Percentiles rank a stretch among this genome's conserved stretches.
Evolutionary conservation across 2,329 filamentous ascomycete genomes (phyloP).

Genomic region (Botrytis elliptica): DNA sequence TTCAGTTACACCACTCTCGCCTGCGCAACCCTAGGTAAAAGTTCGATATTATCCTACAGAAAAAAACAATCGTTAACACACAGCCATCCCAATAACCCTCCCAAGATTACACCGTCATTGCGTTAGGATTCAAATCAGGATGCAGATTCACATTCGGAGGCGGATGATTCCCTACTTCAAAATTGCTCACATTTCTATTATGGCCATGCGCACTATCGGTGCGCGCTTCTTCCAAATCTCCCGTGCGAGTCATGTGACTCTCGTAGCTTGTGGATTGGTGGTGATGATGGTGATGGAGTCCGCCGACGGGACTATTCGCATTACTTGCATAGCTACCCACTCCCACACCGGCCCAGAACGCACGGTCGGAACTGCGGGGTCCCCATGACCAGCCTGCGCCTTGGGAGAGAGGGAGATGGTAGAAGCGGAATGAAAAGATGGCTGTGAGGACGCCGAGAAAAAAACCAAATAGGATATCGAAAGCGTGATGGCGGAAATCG

Average conservation of each 20-base stretch:
- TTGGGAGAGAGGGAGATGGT: constrained; percentile 75
- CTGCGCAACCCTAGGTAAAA: constrained; percentile 20
- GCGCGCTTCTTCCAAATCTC: constrained; percentile 22
- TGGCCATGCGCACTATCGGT: constrained; percentile 9
- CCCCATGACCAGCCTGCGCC: constrained; percentile 91
- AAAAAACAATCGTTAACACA: constrained; percentile 16
- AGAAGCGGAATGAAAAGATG: constrained; percentile 77
- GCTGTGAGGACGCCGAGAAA: constrained; percentile 70
- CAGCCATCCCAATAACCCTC: neutral
- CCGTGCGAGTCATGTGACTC: constrained; percentile 4
- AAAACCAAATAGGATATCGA: constrained; percentile 86
- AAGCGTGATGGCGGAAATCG: constrained; percentile 87
- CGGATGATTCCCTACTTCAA: constrained; percentile 5
- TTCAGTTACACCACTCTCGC: neutral
- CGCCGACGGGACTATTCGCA: constrained; percentile 16
- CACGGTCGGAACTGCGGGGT: constrained; percentile 67
- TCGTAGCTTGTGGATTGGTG: neutral
- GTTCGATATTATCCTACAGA: constrained; percentile 26
- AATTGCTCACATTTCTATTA: constrained; percentile 13
- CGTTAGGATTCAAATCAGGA: neutral
- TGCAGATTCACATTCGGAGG: neutral
- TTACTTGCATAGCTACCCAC: constrained; percentile 39
- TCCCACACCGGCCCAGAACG: constrained; percentile 76
- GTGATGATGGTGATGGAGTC: constrained; percentile 10
- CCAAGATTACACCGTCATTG: neutral